A percentile compares a stretch with the other conserved stretches of the same genome.
phyloP scores from a whole-genome alignment of 2,329 filamentous ascomycete genomes.

The Talaromyces verruculosus region DNA sequence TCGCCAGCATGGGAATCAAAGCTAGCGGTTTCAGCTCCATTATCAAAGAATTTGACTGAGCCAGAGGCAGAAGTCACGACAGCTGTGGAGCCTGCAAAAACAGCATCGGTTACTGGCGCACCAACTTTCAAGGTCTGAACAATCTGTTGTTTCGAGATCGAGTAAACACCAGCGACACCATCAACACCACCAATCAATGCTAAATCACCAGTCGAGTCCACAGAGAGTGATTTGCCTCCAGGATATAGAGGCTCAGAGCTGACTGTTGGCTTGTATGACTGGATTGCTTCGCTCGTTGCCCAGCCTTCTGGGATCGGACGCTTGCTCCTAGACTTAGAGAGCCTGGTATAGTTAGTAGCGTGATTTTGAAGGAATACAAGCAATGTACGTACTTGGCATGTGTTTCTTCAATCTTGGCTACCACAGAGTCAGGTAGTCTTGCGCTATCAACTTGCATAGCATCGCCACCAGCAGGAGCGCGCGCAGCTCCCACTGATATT shows the following conservation, averaged over 20 bases:
- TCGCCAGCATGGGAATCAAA: conserved; percentile 81
- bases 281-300: conserved; percentile 73
- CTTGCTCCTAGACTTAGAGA: conserved; percentile 87
- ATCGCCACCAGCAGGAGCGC: conserved; percentile 62
- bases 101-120: conserved; percentile 65
- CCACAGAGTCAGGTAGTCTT: conserved; percentile 69
- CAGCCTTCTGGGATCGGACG: conserved; percentile 81
- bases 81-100: conserved; percentile 63
- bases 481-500: conserved; percentile 67
- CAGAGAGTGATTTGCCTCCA: conserved; percentile 57
- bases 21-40: conserved; percentile 65
- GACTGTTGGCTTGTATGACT: conserved; percentile 55
- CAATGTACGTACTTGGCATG: conserved; percentile 67
- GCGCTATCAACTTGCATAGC: conserved; percentile 90
- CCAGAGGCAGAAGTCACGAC: conserved; percentile 74
- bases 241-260: conserved; percentile 60
- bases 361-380: neutral
- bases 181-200: conserved; percentile 74
- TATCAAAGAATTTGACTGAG: conserved; percentile 74
- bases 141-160: conserved; percentile 73
- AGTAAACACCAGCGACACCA: conserved; percentile 74
- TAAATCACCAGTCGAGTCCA: conserved; percentile 62
- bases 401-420: conserved; percentile 73
- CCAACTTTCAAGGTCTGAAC: conserved; percentile 65
- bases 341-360: conserved; percentile 50